phyloP scores from a whole-genome alignment of 2,329 filamentous ascomycete genomes.

The Curvularia verruculosa region DNA sequence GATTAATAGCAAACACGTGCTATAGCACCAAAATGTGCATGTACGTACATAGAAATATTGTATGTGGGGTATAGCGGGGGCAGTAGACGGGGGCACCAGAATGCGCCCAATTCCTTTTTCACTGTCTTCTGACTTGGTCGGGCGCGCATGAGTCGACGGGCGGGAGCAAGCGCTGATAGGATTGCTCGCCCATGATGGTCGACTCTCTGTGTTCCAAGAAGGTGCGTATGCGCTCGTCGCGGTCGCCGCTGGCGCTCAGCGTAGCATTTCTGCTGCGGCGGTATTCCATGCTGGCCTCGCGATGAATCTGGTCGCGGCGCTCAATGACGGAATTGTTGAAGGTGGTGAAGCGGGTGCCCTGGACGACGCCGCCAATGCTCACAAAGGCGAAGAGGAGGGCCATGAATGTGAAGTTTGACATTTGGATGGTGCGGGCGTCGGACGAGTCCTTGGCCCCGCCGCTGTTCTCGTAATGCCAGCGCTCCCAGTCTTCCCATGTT shows the following conservation, averaged over 20 bases:
- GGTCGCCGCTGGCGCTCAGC: conserved; percentile 50
- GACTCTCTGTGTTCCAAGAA: conserved; percentile 68
- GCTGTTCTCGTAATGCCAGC: conserved; percentile 49
- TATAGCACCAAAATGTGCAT: conserved; percentile 20
- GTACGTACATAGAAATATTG: no score
- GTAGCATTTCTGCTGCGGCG: conserved; percentile 62
- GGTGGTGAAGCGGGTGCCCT: conserved; percentile 71
- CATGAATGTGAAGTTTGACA: conserved; percentile 81
- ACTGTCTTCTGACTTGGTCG: conserved; percentile 47
- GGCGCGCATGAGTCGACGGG: conserved; percentile 55
- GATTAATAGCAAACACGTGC: conserved; percentile 10
- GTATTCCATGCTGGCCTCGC: conserved; percentile 68
- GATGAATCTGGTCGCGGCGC: conserved; percentile 68
- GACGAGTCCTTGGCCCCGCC: conserved; percentile 47
- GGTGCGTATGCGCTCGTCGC: conserved; percentile 68
- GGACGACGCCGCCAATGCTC: conserved; percentile 71
- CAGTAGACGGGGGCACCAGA: conserved; percentile 14
- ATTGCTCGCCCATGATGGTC: conserved; percentile 51
- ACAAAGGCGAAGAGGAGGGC: conserved; percentile 73
- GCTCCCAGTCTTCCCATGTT: conserved; percentile 98
- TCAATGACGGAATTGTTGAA: conserved; percentile 68
- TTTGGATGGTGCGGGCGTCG: conserved; percentile 61
- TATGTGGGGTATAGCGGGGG: conserved; percentile 8
- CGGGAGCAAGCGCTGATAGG: conserved; percentile 54
- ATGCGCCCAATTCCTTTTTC: conserved; percentile 19